Percentiles rank a stretch among this genome's conserved stretches.
phyloP scores from a whole-genome alignment of 495 filamentous ascomycete species.

The Aspergillus incahuasiensis region DNA sequence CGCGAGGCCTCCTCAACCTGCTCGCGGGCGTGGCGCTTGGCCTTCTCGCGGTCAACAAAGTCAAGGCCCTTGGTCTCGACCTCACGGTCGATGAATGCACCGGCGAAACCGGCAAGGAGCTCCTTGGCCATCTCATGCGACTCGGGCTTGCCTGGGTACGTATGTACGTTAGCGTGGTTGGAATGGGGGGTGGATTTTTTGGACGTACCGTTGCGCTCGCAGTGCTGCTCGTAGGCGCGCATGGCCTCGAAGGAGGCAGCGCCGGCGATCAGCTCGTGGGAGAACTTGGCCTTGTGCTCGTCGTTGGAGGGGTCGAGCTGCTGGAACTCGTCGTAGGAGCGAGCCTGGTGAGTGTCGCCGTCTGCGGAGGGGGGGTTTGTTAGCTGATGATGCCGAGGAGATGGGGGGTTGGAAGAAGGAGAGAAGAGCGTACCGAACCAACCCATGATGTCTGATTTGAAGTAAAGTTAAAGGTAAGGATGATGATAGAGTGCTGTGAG shows the following conservation, averaged over 20 bases:
- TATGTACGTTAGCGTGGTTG: not conserved
- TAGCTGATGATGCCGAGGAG: not conserved
- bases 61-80: slow-evolving; percentile 70
- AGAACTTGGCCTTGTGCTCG: slow-evolving; percentile 51
- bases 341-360: slow-evolving; percentile 23
- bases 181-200: not conserved
- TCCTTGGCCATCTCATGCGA: slow-evolving; percentile 69
- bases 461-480: not conserved
- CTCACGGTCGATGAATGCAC: slow-evolving; percentile 67
- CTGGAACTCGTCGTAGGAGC: slow-evolving; percentile 50
- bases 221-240: slow-evolving; percentile 65
- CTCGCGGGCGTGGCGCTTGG: slow-evolving; percentile 57
- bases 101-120: slow-evolving; percentile 61
- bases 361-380: not conserved
- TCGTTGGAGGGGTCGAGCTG: slow-evolving; percentile 19
- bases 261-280: slow-evolving; percentile 65
- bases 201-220: slow-evolving; percentile 53
- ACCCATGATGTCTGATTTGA: slow-evolving; percentile 15
- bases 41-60: slow-evolving; percentile 61
- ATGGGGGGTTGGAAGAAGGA: too few species aligned
- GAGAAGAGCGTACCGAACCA: slow-evolving; percentile 19
- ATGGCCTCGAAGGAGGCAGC: slow-evolving; percentile 70
- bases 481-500: not conserved
- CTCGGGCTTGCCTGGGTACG: slow-evolving; percentile 51
- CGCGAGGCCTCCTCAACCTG: slow-evolving; percentile 53